phyloP scores from a whole-genome alignment of 129 eudicot species.

The Dittrichia graveolens region DNA sequence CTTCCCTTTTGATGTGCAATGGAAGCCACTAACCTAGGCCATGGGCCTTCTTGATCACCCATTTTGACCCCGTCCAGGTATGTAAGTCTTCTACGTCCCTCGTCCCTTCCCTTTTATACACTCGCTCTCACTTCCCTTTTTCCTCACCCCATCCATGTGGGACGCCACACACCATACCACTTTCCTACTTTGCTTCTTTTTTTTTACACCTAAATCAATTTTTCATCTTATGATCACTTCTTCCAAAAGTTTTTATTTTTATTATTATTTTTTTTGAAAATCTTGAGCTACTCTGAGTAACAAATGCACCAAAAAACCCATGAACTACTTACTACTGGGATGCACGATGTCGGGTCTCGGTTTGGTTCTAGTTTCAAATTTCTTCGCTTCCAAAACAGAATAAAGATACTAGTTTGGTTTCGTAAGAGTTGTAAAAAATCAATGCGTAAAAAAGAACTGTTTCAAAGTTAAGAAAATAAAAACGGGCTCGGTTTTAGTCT shows the following conservation, averaged over 20 bases:
- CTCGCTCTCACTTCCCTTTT: background rate
- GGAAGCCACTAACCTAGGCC: conserved; percentile 38
- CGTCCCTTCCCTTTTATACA: background rate
- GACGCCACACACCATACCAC: background rate
- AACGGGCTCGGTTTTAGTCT: background rate
- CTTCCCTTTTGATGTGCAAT: conserved; percentile 25
- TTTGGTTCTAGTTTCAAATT: too few relatives aligned
- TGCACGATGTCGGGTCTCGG: too few relatives aligned
- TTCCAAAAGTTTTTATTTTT: too few relatives aligned
- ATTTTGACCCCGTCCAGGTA: conserved; percentile 43
- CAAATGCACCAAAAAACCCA: too few relatives aligned
- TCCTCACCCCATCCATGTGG: conserved; percentile 20
- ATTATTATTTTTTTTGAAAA: too few relatives aligned
- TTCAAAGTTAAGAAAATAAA: background rate
- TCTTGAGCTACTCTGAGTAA: too few relatives aligned
- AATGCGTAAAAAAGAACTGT: background rate
- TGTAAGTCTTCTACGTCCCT: conserved; percentile 9
- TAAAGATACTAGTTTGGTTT: background rate
- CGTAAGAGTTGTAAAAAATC: background rate
- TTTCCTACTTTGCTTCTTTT: background rate
- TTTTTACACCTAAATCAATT: background rate
- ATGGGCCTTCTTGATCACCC: conserved; percentile 38
- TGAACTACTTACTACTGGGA: too few relatives aligned
- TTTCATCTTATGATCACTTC: too few relatives aligned
- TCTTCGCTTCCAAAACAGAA: too few relatives aligned